Conservation (phyloP, 1,284 basidiomycete species). For the Cutaneotrichosporon curvatum region DNA sequence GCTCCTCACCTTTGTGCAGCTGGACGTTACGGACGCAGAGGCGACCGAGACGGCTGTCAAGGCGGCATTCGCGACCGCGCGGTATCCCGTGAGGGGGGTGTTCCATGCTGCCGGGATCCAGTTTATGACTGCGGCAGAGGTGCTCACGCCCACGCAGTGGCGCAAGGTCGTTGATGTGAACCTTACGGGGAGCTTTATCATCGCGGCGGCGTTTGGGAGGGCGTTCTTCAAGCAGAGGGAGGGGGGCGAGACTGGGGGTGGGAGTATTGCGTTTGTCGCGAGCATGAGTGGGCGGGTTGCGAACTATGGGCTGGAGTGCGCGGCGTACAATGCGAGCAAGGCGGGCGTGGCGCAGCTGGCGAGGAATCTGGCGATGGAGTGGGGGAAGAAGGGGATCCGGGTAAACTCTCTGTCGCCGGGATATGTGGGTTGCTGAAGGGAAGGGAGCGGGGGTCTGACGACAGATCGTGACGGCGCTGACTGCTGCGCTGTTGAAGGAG, state of each 20-base stretch:
- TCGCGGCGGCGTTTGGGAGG: slow-evolving; percentile 68
- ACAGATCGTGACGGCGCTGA: slow-evolving; percentile 53
- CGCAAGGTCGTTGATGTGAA: slow-evolving; percentile 66
- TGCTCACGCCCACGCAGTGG: slow-evolving; percentile 63
- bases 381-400: slow-evolving; percentile 61
- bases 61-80: slow-evolving; percentile 59
- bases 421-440: background rate
- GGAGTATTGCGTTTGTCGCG: slow-evolving; percentile 68
- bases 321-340: slow-evolving; percentile 55
- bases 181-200: slow-evolving; percentile 66
- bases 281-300: slow-evolving; percentile 80
- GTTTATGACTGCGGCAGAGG: slow-evolving; percentile 57
- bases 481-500: slow-evolving; percentile 17
- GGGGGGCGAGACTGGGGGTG: slow-evolving; percentile 47
- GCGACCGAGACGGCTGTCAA: slow-evolving; percentile 54
- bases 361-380: slow-evolving; percentile 75
- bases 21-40: slow-evolving; percentile 58
- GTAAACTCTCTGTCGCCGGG: slow-evolving; percentile 41
- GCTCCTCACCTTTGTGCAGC: slow-evolving; percentile 59
- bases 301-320: slow-evolving; percentile 55
- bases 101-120: slow-evolving; percentile 69
- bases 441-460: background rate
- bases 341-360: slow-evolving; percentile 74
- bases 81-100: slow-evolving; percentile 46
- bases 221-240: slow-evolving; percentile 57